phyloP scores from a whole-genome alignment of 768 basidiomycete species.

The Crepidotus variabilis region DNA sequence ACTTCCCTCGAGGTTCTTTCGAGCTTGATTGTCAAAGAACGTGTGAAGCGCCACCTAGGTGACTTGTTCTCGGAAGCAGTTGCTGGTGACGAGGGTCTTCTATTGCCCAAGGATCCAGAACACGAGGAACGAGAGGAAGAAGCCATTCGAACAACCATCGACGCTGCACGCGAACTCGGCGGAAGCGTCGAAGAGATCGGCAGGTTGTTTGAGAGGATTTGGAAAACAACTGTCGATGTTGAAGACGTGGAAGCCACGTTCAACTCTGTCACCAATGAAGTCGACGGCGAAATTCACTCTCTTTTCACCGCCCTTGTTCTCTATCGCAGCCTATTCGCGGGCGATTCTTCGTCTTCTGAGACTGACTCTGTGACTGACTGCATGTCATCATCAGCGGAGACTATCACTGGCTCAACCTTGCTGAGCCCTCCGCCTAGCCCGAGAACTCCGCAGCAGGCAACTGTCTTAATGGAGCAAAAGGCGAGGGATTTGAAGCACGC shows the following conservation, averaged over 20 bases:
- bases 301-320: conserved; percentile 59
- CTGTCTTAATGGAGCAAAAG: background rate
- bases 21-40: conserved; percentile 42
- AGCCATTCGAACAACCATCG: conserved; percentile 46
- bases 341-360: conserved; percentile 7
- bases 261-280: conserved; percentile 10
- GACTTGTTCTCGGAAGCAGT: conserved; percentile 48
- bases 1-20: conserved; percentile 51
- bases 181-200: conserved; percentile 54
- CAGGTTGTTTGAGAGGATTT: conserved; percentile 51
- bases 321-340: conserved; percentile 57
- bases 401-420: conserved; percentile 26
- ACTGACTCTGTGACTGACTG: background rate
- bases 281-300: conserved; percentile 43
- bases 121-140: conserved; percentile 31
- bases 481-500: conserved; percentile 23
- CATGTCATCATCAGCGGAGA: conserved; percentile 11
- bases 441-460: conserved; percentile 20
- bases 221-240: conserved; percentile 35
- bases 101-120: conserved; percentile 27
- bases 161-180: conserved; percentile 61
- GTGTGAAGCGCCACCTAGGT: conserved; percentile 49
- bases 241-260: conserved; percentile 8
- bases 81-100: conserved; percentile 27
- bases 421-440: conserved; percentile 63